Percentiles rank a stretch among this genome's conserved stretches.
phyloP scores from a whole-genome alignment of 345 rosid genomes.

The Eucalyptus camaldulensis region DNA sequence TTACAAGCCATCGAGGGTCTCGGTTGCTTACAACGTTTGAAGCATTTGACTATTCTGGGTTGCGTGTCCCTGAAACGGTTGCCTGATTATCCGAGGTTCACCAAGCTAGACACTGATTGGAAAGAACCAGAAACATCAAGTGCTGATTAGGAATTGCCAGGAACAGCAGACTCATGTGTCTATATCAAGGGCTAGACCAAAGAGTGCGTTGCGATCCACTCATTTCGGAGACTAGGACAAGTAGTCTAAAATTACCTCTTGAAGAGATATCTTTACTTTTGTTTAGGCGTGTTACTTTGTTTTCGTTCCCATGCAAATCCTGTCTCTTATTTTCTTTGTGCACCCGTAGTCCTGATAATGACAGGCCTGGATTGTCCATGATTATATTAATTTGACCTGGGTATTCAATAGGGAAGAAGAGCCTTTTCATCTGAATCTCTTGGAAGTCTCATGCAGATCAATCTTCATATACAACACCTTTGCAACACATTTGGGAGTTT shows the following conservation, averaged over 20 bases:
- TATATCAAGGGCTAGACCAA: neutral
- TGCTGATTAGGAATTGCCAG: neutral
- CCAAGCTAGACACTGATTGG: neutral
- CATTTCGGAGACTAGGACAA: neutral
- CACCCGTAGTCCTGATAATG: neutral
- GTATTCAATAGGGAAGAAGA: neutral
- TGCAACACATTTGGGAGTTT: neutral
- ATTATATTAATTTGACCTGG: neutral
- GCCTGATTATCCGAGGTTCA: neutral
- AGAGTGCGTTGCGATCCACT: neutral
- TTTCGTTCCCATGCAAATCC: neutral
- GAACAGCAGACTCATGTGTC: neutral
- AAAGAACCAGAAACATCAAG: neutral
- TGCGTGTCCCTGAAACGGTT: neutral
- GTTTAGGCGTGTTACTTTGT: neutral
- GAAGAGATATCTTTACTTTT: too few species aligned
- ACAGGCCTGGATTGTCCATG: neutral
- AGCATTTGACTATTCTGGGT: neutral
- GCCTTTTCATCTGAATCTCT: neutral
- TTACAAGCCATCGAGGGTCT: neutral
- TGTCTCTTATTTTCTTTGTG: neutral
- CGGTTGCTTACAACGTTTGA: neutral
- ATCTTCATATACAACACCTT: neutral
- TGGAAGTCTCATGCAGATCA: neutral
- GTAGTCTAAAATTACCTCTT: too few species aligned